Evolutionary conservation across 2,329 filamentous ascomycete species (phyloP), one percentile per base, ranked within the genome.

Genomic region (Ophiobolus disseminans): DNA sequence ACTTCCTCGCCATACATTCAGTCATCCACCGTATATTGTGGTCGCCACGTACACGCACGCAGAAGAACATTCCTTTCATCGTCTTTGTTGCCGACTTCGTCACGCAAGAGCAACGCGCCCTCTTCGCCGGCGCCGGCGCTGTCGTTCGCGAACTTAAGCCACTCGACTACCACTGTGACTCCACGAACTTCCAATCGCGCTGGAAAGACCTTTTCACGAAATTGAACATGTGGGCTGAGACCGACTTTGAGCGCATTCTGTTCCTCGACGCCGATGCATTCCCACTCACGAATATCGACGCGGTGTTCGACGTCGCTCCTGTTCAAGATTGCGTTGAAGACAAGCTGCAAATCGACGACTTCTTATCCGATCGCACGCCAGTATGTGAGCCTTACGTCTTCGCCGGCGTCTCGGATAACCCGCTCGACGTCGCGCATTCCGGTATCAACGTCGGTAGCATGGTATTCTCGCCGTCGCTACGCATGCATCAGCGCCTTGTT

Each of bases 171-270:
- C 54, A 62, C 7, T 66, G 66, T 19, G 60, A 65, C 16, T 51
- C 55, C 3, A 25, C 46, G 1, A 59, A 58, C 8, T 52, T 63
- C 6, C 57, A 63, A 25, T 44, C 52, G 16, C 56, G 70, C 2
- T 72, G 68, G 66, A 64, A 60, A 42, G 67, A 73, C 35, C 64
- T 71, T 3, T 73, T 73, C 44, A 63, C 68, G 4, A 72, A 73
- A 36, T 57, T 73, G 14, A 59, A 71, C 50, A 72, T 73, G 65
- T 73, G 67, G 68, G 60, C 57, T 6, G 62, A 70, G 40, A 67
- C 60, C 0, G 58, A 66, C 2, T 73, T 70, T 40, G 44, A 41
- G n/a, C 61, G 60, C 16, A 63, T 72, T 13, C 32, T 66, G 0
- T 73, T 69, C 42, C 50, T 72, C 3, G 69, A 73, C 38, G 68